Conservation (phyloP, 129 eudicot species). For the Lactuca sativa region DNA sequence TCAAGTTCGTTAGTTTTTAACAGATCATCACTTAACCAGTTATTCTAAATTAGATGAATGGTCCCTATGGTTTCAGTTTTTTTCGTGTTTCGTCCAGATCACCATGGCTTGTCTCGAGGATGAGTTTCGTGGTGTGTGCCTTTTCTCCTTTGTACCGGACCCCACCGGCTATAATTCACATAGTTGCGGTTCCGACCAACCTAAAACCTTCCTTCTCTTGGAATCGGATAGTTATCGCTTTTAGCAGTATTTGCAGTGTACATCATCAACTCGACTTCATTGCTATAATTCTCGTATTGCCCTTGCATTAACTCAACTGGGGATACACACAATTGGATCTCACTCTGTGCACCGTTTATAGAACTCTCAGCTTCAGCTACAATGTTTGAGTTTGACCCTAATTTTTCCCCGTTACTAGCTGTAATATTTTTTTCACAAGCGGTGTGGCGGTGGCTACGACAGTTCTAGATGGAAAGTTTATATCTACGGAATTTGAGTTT, state of each 20-base stretch:
- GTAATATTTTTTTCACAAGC: conserved; percentile 24
- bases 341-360: conserved; percentile 57
- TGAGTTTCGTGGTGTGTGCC: conserved; percentile 28
- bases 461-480: conserved; percentile 61
- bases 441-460: conserved; percentile 34
- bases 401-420: conserved; percentile 23
- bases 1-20: too few relatives aligned
- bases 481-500: conserved; percentile 59
- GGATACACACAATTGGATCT: conserved; percentile 63
- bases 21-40: too few relatives aligned
- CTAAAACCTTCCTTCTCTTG: conserved; percentile 47
- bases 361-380: conserved; percentile 60
- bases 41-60: too few relatives aligned
- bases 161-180: conserved; percentile 73
- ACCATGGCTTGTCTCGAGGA: too few relatives aligned
- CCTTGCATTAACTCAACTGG: conserved; percentile 40
- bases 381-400: conserved; percentile 23
- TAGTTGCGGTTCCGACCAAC: conserved; percentile 91
- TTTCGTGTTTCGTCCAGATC: too few relatives aligned
- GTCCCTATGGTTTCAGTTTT: too few relatives aligned
- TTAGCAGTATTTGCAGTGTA: conserved; percentile 94
- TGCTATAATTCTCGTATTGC: conserved; percentile 51
- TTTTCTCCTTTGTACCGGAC: conserved; percentile 52
- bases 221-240: conserved; percentile 72
- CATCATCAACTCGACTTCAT: conserved; percentile 91